Conservation (phyloP, 2,329 filamentous ascomycete genomes). For the Aspergillus melleus region DNA sequence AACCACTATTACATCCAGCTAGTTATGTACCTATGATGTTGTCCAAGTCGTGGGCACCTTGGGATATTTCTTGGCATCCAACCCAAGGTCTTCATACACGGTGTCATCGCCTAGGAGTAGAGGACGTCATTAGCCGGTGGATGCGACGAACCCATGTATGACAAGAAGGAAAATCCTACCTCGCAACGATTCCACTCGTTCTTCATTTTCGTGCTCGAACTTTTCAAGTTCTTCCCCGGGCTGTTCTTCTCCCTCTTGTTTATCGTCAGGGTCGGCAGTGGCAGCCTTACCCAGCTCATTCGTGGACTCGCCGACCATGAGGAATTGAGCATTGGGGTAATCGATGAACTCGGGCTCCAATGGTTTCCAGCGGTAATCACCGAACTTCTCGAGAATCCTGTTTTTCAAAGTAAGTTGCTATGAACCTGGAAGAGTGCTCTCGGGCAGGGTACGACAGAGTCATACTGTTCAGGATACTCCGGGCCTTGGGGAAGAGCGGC, state of each 20-base stretch:
- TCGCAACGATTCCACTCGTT: conserved; percentile 61
- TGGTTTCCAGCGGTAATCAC: conserved; percentile 70
- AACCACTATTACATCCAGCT: background rate
- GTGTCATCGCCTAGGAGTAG: conserved; percentile 55
- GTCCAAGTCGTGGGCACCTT: conserved; percentile 61
- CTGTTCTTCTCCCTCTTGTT: conserved; percentile 60
- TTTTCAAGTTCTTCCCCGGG: conserved; percentile 72
- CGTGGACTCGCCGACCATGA: conserved; percentile 67
- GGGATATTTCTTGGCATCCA: conserved; percentile 65
- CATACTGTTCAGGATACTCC: conserved; percentile 69
- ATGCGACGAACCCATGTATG: background rate
- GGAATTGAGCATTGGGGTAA: conserved; percentile 71
- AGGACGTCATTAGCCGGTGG: background rate
- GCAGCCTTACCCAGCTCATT: conserved; percentile 37
- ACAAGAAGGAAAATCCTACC: conserved; percentile 38
- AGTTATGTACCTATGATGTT: background rate
- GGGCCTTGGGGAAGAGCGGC: conserved; percentile 64
- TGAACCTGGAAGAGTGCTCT: background rate
- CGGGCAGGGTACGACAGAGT: conserved; percentile 7
- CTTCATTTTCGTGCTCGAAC: conserved; percentile 72
- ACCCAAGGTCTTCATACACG: conserved; percentile 59
- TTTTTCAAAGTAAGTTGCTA: background rate
- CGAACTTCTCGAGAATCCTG: conserved; percentile 71
- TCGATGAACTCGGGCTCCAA: conserved; percentile 72
- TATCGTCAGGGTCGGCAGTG: conserved; percentile 33